phyloP scores from a whole-genome alignment of 1,284 basidiomycete species.

The Sanguinoderma infundibulare region DNA sequence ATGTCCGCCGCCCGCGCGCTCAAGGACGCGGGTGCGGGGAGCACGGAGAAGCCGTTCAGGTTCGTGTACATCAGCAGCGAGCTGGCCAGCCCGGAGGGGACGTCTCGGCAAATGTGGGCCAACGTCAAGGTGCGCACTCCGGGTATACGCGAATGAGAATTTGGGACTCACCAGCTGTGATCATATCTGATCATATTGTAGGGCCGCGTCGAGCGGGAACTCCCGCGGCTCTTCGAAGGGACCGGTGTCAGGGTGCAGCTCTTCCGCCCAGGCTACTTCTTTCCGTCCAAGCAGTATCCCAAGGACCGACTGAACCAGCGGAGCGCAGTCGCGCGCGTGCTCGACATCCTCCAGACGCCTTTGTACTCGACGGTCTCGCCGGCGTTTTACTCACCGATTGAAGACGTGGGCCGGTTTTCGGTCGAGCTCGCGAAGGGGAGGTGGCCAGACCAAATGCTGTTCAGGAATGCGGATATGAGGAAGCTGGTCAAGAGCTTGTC shows the following conservation, averaged over 20 bases:
- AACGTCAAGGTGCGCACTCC: conserved; percentile 40
- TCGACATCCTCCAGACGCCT: conserved; percentile 24
- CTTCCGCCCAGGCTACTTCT: conserved; percentile 39
- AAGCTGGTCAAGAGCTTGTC: conserved; percentile 27
- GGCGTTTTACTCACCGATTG: conserved; percentile 23
- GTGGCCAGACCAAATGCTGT: conserved; percentile 31
- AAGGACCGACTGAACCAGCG: conserved; percentile 37
- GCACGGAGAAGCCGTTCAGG: conserved; percentile 34
- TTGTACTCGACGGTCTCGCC: conserved; percentile 22
- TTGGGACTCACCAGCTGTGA: not conserved
- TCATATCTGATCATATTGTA: no score
- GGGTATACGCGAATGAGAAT: not conserved
- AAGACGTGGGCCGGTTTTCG: conserved; percentile 32
- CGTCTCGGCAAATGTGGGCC: conserved; percentile 36
- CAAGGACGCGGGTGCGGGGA: conserved; percentile 35
- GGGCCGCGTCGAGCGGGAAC: conserved; percentile 37
- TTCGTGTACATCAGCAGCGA: conserved; percentile 42
- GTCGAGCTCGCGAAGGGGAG: conserved; percentile 38
- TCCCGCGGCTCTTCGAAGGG: conserved; percentile 27
- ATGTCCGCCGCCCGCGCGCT: conserved; percentile 38
- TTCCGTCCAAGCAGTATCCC: conserved; percentile 34
- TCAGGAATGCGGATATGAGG: conserved; percentile 27
- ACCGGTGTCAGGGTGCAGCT: conserved; percentile 31
- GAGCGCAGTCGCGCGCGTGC: conserved; percentile 6
- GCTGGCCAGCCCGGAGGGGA: conserved; percentile 36